These are phyloP conservation scores for Diplodia mutila DNA, from an alignment of 2,329 filamentous ascomycete genomes.

Conservation along the genomic window DNA sequence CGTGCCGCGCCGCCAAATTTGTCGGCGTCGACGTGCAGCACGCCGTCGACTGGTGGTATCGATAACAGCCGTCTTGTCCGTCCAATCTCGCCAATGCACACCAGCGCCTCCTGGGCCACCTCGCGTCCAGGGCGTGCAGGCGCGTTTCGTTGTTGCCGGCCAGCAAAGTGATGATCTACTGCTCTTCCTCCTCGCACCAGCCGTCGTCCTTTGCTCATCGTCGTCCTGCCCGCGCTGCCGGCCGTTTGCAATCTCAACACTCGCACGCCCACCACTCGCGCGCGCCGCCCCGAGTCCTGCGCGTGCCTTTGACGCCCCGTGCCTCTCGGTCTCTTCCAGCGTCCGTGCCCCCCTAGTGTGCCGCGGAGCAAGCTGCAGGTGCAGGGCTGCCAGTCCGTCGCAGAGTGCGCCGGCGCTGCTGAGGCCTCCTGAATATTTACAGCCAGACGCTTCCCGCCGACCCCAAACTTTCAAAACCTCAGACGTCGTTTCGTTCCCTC, in stretches of 20 bases:
- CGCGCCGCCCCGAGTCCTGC: constrained; percentile 16
- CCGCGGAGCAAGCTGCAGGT: constrained; percentile 9
- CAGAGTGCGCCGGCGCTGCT: constrained; percentile 13
- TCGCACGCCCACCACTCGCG: not conserved
- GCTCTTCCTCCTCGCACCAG: not conserved
- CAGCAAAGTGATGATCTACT: constrained; percentile 18
- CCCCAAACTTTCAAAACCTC: constrained; percentile 19
- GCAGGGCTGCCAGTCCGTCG: constrained; percentile 17
- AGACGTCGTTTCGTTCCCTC: constrained; percentile 17
- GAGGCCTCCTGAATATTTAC: constrained; percentile 24
- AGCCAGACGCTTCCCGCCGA: constrained; percentile 19
- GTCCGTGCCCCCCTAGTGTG: constrained; percentile 20
- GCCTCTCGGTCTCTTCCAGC: constrained; percentile 5
- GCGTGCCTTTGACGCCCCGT: not conserved
- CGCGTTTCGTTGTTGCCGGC: constrained; percentile 10
- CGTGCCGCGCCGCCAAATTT: not conserved
- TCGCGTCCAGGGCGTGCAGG: constrained; percentile 8
- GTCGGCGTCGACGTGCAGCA: not conserved
- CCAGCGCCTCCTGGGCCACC: constrained; percentile 13
- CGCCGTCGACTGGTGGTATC: constrained; percentile 1
- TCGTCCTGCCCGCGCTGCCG: not conserved
- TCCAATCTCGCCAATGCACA: constrained; percentile 17
- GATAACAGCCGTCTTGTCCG: constrained; percentile 12
- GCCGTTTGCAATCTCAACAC: constrained; percentile 6
- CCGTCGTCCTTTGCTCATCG: not conserved